A percentile compares a stretch with the other conserved stretches of the same genome.
Evolutionary conservation across 805 yeast genomes (phyloP).

Genomic region (Blastobotrys attinorum): DNA sequence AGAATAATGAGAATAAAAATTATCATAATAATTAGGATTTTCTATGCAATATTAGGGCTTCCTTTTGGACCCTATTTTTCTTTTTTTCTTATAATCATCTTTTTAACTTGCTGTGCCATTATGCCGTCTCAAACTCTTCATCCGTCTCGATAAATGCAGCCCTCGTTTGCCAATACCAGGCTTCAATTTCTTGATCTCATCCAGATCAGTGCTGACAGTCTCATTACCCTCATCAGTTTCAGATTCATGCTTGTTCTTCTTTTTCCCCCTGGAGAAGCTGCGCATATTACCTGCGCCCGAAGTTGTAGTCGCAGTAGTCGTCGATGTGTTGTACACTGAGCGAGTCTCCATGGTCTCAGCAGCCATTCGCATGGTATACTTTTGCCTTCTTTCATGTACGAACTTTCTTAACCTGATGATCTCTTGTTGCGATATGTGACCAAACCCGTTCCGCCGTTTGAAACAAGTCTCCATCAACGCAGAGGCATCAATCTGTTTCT

Average conservation of each 20-base stretch:
- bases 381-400: conserved; percentile 44
- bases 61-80: too few relatives aligned
- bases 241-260: background rate
- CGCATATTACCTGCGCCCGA: background rate
- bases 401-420: conserved; percentile 68
- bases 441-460: conserved; percentile 34
- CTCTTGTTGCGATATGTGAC: conserved; percentile 75
- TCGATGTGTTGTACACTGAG: too few relatives aligned
- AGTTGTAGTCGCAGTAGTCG: background rate
- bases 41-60: background rate
- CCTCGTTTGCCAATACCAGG: conserved; percentile 6
- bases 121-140: conserved; percentile 10
- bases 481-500: conserved; percentile 36
- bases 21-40: background rate
- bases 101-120: background rate
- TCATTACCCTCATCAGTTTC: background rate
- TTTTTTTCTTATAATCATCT: background rate
- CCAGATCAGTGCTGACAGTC: conserved; percentile 8
- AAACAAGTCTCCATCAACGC: conserved; percentile 19
- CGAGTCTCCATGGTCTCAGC: background rate
- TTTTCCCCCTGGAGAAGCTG: too few relatives aligned
- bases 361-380: background rate
- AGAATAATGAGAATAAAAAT: background rate
- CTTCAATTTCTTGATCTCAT: conserved; percentile 10
- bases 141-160: conserved; percentile 7